phyloP scores from a whole-genome alignment of 2,329 filamentous ascomycete genomes.

The Fusarium armeniacum region DNA sequence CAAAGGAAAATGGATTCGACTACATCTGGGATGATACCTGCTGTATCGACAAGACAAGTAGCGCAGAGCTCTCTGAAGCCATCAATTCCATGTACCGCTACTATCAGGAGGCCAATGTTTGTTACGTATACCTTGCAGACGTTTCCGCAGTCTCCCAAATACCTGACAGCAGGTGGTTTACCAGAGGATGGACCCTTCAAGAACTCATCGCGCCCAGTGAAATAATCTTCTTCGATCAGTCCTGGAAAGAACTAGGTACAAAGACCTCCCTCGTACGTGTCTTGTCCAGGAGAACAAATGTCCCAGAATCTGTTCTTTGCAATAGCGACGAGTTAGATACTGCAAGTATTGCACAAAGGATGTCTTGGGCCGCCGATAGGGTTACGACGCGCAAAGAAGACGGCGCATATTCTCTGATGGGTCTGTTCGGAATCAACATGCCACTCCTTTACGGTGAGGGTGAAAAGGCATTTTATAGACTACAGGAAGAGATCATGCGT shows the following conservation, averaged over 20 bases:
- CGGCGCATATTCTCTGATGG: slow-evolving; percentile 12
- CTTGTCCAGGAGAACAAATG: not conserved
- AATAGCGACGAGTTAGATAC: not conserved
- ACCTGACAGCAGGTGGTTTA: slow-evolving; percentile 17
- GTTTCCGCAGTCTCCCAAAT: not conserved
- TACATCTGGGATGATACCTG: slow-evolving; percentile 44
- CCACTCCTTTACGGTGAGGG: slow-evolving; percentile 13
- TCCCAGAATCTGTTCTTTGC: not conserved
- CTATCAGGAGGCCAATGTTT: slow-evolving; percentile 25
- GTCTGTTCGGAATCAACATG: slow-evolving; percentile 16
- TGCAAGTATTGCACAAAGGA: slow-evolving; percentile 9
- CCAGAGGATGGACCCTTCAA: slow-evolving; percentile 28
- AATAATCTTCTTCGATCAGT: slow-evolving; percentile 4
- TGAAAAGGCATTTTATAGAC: slow-evolving; percentile 12
- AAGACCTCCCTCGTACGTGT: not conserved
- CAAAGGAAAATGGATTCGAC: not conserved
- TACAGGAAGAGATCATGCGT: slow-evolving; percentile 25
- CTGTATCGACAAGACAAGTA: slow-evolving; percentile 44
- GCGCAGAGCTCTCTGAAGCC: slow-evolving; percentile 34
- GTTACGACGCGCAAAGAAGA: slow-evolving; percentile 19
- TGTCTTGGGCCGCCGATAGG: slow-evolving; percentile 21
- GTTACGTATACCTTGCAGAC: slow-evolving; percentile 35
- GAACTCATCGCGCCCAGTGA: slow-evolving; percentile 3
- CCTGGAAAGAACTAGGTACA: slow-evolving; percentile 3
- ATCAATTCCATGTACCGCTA: slow-evolving; percentile 46